Base-by-base conservation (phyloP, 2,329 filamentous ascomycete species). In the Fusarium annulatum region DNA sequence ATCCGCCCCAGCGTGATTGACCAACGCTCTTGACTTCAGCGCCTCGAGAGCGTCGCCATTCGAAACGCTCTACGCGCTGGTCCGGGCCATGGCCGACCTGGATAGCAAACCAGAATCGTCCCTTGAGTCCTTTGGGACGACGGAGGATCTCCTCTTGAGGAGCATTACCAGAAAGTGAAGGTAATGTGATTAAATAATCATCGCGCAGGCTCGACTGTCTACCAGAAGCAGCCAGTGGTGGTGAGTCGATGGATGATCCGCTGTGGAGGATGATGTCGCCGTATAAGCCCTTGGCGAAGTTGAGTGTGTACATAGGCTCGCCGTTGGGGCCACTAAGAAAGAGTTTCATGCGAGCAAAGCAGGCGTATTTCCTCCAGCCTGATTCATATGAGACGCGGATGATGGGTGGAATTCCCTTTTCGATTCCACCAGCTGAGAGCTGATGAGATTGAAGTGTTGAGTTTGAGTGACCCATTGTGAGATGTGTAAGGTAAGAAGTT, bases 11-110 rank as follows among this genome's bases (percentile, higher is more conserved):
- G 23, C 66, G 38, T 7, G 71, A 69, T 16, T 69, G 71, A 2
- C 75, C 75, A 16, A 75, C 26, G 19, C 71, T 75, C 53, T 61
- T 71, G 30, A 77, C 69, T 53, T 78, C 76, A 28, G 57, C 59
- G 2, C 75, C 76, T 7, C 53, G 62, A 6, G 76, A 75, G 12
- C 62, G 69, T 19, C 76, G 73, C 76, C 76, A 78, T 48, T 78
- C 76, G 28, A 78, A 78, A 14, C 60, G 55, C 21, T 76, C 76
- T 9, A 72, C 18, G 3, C 52, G 64, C 18, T 52, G 45, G 7
- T 60, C 56, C 5, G 64, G 18, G 19, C 71, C 74, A 21, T 73
- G 33, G 7, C 74, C 73, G 18, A 77, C 73, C 19, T 61, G 43
- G 15, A 71, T 71, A 3, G 39, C 74, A n/a, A 78, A 78, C 71